These are phyloP conservation scores for Clonostachys byssicola DNA, from an alignment of 2,329 filamentous ascomycete species.

Conservation along the genomic window DNA sequence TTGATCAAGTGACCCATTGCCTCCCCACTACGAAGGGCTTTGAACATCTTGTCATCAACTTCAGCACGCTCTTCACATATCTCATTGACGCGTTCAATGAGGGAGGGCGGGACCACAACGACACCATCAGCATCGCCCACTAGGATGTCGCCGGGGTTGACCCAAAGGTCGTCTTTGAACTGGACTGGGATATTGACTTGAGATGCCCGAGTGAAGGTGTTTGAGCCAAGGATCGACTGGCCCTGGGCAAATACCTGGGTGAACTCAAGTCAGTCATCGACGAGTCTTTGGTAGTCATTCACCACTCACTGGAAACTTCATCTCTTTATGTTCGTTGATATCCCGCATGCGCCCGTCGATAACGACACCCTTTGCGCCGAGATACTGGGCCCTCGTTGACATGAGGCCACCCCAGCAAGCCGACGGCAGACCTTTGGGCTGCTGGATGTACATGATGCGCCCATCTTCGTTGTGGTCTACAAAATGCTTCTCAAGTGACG, in stretches of 20 bases:
- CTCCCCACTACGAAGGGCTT: constrained; percentile 1
- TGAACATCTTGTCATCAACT: constrained; percentile 16
- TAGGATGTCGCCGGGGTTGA: constrained; percentile 19
- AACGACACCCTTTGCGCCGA: constrained; percentile 2
- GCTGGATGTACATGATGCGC: constrained; percentile 2
- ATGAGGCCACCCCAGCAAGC: constrained; percentile 6
- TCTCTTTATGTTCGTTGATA: constrained; percentile 4
- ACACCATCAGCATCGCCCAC: constrained; percentile 20
- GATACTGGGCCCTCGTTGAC: constrained; percentile 3
- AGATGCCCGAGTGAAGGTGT: constrained; percentile 19
- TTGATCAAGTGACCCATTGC: background rate
- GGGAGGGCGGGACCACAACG: constrained; percentile 14
- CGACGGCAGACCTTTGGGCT: background rate
- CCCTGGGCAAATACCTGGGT: constrained; percentile 20
- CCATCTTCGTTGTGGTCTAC: constrained; percentile 3
- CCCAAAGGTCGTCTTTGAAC: constrained; percentile 16
- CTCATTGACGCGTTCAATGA: constrained; percentile 14
- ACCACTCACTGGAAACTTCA: constrained; percentile 6
- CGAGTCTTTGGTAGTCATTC: background rate
- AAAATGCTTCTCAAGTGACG: constrained; percentile 20
- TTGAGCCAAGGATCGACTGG: constrained; percentile 19
- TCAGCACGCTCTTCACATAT: constrained; percentile 18
- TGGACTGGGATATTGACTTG: constrained; percentile 17
- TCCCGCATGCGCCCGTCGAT: constrained; percentile 5
- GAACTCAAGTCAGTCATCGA: background rate